A percentile compares a stretch with the other conserved stretches of the same genome.
These are phyloP conservation scores for Wickerhamiella cacticola DNA, from an alignment of 805 yeast genomes.

Conservation along the genomic window DNA sequence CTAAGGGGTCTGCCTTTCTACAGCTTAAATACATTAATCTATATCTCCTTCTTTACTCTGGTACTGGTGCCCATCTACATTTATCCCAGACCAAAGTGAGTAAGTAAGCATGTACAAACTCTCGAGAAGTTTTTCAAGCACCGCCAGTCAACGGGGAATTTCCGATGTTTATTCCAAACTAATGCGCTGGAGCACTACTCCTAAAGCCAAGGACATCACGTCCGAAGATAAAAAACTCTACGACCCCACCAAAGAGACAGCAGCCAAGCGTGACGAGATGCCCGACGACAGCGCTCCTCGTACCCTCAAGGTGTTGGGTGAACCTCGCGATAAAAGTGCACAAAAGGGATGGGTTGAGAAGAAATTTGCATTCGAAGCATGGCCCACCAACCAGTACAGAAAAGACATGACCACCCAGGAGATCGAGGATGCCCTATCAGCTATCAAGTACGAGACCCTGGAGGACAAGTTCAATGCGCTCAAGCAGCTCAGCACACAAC, in stretches of 20 bases:
- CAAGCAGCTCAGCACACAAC: constrained; percentile 38
- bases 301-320: constrained; percentile 19
- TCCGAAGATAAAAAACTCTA: constrained; percentile 10
- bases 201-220: neutral
- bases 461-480: constrained; percentile 37
- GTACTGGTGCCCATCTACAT: no score
- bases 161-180: constrained; percentile 9
- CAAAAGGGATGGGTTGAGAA: constrained; percentile 6
- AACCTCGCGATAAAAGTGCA: constrained; percentile 13
- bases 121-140: constrained; percentile 2
- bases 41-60: no score
- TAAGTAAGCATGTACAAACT: neutral
- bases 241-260: constrained; percentile 22
- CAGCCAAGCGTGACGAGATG: constrained; percentile 12
- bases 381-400: constrained; percentile 24
- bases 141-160: neutral
- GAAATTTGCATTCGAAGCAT: constrained; percentile 21
- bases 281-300: constrained; percentile 21
- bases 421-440: constrained; percentile 15
- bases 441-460: constrained; percentile 31
- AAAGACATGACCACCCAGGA: constrained; percentile 18
- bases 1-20: constrained; percentile 12
- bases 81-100: no score
- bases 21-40: no score
- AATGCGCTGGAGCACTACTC: constrained; percentile 11